Conservation (phyloP, 305 asterid genomes). For the Fraxinus paxiana region DNA sequence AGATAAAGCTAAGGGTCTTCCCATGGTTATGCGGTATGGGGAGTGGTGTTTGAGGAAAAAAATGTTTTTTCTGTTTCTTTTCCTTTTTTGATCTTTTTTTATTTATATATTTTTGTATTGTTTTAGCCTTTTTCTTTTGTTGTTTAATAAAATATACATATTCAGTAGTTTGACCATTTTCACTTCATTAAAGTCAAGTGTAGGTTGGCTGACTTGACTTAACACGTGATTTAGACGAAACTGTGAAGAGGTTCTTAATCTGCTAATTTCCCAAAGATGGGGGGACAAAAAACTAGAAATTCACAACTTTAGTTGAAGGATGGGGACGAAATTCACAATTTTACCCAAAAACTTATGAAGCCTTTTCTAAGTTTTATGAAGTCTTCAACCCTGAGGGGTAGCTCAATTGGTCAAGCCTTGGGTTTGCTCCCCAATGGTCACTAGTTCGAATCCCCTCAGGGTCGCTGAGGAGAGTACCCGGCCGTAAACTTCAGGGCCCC, state of each 20-base stretch:
- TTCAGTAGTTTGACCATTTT: background rate
- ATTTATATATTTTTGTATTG: background rate
- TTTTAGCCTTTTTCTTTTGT: background rate
- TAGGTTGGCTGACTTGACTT: background rate
- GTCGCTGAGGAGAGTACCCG: no score
- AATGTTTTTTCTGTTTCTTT: background rate
- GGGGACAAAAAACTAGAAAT: background rate
- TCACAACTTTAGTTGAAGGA: background rate
- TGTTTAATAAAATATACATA: background rate
- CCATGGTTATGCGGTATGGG: background rate
- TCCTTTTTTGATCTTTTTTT: background rate
- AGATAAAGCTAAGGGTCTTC: background rate
- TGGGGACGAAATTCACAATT: background rate
- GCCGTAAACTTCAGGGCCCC: no score
- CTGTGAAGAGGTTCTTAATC: background rate
- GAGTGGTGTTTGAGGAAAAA: background rate
- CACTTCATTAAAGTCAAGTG: background rate
- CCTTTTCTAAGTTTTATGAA: background rate
- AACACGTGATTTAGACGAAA: background rate
- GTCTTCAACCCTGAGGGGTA: no score
- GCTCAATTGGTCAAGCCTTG: no score
- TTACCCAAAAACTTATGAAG: background rate
- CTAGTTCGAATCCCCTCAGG: no score
- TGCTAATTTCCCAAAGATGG: background rate
- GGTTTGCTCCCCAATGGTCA: no score